phyloP scores from a whole-genome alignment of 495 filamentous ascomycete genomes.

The Podospora fimiseda region DNA sequence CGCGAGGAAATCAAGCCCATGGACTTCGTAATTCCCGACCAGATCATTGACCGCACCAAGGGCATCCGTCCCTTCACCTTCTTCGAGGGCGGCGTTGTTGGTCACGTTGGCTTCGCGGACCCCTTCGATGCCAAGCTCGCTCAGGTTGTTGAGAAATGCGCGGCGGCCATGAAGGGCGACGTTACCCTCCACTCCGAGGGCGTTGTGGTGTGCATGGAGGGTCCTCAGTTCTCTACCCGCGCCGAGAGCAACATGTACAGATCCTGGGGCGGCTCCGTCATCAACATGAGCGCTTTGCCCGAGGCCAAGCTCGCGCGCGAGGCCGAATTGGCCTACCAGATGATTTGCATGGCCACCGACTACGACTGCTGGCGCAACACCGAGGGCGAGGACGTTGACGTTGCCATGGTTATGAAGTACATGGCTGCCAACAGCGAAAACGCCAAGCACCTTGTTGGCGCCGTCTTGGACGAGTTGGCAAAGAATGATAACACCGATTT shows the following conservation, averaged over 20 bases:
- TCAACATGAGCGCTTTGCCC: constrained; percentile 97
- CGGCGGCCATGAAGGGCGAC: constrained; percentile 69
- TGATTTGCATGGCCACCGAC: constrained; percentile 99
- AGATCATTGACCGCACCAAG: constrained; percentile 97
- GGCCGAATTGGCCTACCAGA: constrained; percentile 93
- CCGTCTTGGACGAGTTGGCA: constrained; percentile 78
- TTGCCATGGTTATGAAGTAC: constrained; percentile 94
- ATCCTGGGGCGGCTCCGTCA: constrained; percentile 78
- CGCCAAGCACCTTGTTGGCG: constrained; percentile 74
- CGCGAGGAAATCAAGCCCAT: constrained; percentile 86
- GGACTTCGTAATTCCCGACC: constrained; percentile 93
- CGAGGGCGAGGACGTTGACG: constrained; percentile 67
- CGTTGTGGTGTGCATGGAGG: constrained; percentile 90
- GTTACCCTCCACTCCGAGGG: constrained; percentile 72
- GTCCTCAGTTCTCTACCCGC: constrained; percentile 94
- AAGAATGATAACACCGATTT: constrained; percentile 68
- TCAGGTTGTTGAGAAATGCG: constrained; percentile 63
- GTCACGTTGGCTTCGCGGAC: constrained; percentile 91
- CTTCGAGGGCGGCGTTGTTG: constrained; percentile 89
- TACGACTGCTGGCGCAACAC: constrained; percentile 87
- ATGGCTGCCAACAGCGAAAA: constrained; percentile 91
- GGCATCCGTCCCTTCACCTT: constrained; percentile 88
- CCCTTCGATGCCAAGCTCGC: constrained; percentile 81
- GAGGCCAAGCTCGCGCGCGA: constrained; percentile 94
- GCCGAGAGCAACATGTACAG: constrained; percentile 94